phyloP scores from a whole-genome alignment of 768 basidiomycete genomes.

The Lactifluus subvellereus region DNA sequence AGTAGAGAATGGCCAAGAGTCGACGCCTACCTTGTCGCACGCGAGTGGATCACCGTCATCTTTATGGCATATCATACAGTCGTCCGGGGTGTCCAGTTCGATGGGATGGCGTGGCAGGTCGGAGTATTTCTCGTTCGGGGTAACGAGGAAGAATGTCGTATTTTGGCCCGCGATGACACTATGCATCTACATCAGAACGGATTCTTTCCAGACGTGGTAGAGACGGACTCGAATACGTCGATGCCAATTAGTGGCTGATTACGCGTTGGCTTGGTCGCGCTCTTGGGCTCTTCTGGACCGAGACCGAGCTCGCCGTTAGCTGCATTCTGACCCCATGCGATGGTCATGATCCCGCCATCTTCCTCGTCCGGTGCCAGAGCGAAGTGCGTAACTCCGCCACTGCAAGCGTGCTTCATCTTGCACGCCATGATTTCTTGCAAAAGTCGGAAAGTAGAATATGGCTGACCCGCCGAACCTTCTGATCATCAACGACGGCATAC shows the following conservation, averaged over 20 bases:
- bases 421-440: conserved; percentile 89
- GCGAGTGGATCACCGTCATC: conserved; percentile 75
- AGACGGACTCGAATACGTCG: conserved; percentile 67
- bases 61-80: conserved; percentile 66
- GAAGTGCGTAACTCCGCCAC: conserved; percentile 90
- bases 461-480: conserved; percentile 82
- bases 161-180: conserved; percentile 85
- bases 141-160: conserved; percentile 77
- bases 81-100: conserved; percentile 59
- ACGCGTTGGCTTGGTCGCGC: conserved; percentile 74
- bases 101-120: conserved; percentile 78
- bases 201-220: background rate
- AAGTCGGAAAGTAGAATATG: conserved; percentile 80
- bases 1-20: background rate
- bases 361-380: conserved; percentile 71
- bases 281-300: conserved; percentile 76
- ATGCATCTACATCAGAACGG: conserved; percentile 4
- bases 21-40: conserved; percentile 72
- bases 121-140: conserved; percentile 65
- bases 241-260: conserved; percentile 69
- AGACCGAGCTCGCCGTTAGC: conserved; percentile 83
- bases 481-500: conserved; percentile 8
- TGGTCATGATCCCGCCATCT: conserved; percentile 61
- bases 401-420: conserved; percentile 60
- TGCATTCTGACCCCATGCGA: conserved; percentile 84